These are phyloP conservation scores for Pythium apleroticum DNA, from an alignment of 352 stramenopile species.

Conservation along the genomic window DNA sequence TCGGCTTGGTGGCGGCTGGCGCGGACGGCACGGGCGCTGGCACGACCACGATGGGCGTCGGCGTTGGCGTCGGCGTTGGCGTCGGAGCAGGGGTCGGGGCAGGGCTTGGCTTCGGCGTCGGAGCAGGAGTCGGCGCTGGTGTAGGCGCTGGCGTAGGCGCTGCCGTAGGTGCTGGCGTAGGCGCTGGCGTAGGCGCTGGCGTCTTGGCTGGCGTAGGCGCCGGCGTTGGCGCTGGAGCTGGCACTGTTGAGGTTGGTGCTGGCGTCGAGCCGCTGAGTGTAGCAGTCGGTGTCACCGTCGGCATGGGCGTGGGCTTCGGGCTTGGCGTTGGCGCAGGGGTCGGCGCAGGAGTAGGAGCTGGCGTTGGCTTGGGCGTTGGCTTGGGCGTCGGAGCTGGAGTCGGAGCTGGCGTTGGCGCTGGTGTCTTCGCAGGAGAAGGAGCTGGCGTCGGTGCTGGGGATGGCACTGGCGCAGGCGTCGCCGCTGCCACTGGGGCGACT, in stretches of 20 bases:
- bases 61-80: not conserved
- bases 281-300: not conserved
- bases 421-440: not conserved
- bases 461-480: not conserved
- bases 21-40: not conserved
- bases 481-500: not conserved
- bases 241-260: not conserved
- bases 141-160: not conserved
- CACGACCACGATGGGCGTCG: not conserved
- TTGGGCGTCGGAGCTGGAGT: not conserved
- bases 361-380: not conserved
- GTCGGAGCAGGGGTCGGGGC: not conserved
- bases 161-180: not conserved
- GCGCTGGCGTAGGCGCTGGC: not conserved
- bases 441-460: not conserved
- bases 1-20: not conserved
- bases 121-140: not conserved
- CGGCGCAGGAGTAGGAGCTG: not conserved
- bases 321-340: constrained; percentile 1
- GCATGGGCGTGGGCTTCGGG: not conserved
- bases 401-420: not conserved
- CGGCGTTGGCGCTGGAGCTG: not conserved
- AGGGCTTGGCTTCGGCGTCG: too few species aligned
- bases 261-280: not conserved
- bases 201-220: not conserved